Evolutionary conservation across 148 eudicot genomes (phyloP).

Genomic region (Rhododendron ferrugineum): DNA sequence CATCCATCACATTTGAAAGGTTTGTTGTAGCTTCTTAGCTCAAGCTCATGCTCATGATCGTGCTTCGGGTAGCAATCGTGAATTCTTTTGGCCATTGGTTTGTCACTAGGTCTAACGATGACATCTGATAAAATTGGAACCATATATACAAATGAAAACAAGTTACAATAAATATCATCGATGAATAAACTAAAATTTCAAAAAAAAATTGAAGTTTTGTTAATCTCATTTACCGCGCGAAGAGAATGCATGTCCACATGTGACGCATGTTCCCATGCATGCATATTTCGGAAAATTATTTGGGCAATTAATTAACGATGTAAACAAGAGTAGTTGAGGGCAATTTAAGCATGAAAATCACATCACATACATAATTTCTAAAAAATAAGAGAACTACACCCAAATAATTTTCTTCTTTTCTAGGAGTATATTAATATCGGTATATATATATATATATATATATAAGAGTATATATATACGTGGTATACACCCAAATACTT

Average conservation of each 20-base stretch:
- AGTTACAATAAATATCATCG: not conserved
- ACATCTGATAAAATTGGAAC: not conserved
- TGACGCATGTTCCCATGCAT: not conserved
- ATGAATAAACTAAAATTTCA: not conserved
- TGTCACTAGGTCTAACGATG: not conserved
- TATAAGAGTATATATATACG: too few species aligned
- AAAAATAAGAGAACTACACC: too few species aligned
- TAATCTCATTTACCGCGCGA: not conserved
- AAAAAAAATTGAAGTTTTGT: not conserved
- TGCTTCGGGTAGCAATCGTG: not conserved
- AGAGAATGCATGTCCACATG: not conserved
- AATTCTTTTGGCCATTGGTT: not conserved
- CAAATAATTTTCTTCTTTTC: too few species aligned
- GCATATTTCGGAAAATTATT: too few species aligned
- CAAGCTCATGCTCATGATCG: not conserved
- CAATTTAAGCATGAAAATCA: too few species aligned
- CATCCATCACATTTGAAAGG: slow-evolving; percentile 13
- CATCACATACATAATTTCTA: too few species aligned
- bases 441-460: too few species aligned
- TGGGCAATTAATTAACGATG: not conserved
- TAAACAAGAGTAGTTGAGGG: too few species aligned
- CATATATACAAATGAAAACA: too few species aligned
- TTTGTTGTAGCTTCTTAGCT: not conserved
- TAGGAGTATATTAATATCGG: too few species aligned
- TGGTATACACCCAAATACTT: too few species aligned